Evolutionary conservation across 2,329 filamentous ascomycete species (phyloP).

Genomic region (Pseudopyrenochaeta lycopersici): DNA sequence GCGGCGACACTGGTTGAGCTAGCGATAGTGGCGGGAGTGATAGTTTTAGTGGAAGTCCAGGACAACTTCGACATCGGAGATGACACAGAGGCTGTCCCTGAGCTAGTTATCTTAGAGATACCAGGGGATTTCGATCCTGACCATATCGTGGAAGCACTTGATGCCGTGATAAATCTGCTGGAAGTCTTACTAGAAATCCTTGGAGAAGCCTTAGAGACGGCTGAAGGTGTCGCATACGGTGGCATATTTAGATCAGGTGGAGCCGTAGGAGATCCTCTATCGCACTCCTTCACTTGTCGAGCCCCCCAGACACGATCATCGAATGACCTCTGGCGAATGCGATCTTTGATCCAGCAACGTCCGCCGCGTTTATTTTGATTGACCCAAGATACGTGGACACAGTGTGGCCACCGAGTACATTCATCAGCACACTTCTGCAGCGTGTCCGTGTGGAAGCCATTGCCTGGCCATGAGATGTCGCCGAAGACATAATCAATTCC

Average conservation of each 20-base stretch:
- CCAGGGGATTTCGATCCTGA: too few relatives aligned
- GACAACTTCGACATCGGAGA: too few relatives aligned
- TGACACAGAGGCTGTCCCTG: too few relatives aligned
- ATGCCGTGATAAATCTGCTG: too few relatives aligned
- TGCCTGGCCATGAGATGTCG: constrained; percentile 16
- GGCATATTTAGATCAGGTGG: constrained; percentile 2
- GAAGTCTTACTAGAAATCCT: too few relatives aligned
- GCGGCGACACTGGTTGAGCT: constrained; percentile 11
- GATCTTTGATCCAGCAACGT: not conserved
- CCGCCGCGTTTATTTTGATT: too few relatives aligned
- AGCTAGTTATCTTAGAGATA: too few relatives aligned
- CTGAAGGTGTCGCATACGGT: not conserved
- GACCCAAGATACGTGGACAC: constrained; percentile 20
- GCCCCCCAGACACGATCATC: constrained; percentile 4
- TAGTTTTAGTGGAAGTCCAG: constrained; percentile 1
- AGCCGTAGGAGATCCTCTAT: not conserved
- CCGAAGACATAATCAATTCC: not conserved
- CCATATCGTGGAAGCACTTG: too few relatives aligned
- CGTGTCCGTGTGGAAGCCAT: constrained; percentile 11
- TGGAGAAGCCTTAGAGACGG: too few relatives aligned
- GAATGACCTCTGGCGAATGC: not conserved
- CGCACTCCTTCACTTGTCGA: constrained; percentile 2
- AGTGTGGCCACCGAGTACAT: constrained; percentile 17
- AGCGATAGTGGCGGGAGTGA: constrained; percentile 12
- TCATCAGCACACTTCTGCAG: constrained; percentile 16